Percentiles rank a stretch among this genome's conserved stretches.
phyloP scores from a whole-genome alignment of 768 basidiomycete genomes.

The Tricholoma saponaceum region DNA sequence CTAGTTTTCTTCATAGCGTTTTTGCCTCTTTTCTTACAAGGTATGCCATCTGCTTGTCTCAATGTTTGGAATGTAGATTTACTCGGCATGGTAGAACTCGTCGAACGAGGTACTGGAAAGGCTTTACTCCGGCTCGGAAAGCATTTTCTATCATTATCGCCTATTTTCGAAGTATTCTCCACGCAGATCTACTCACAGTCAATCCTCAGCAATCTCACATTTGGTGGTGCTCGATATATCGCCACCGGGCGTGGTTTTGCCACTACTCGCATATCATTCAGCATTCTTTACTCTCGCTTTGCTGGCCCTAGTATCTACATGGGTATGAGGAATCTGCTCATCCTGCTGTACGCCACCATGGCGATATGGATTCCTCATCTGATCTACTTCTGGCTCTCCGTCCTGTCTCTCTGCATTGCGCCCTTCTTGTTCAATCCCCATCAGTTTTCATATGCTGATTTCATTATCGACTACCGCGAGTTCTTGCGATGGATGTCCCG shows the following conservation, averaged over 20 bases:
- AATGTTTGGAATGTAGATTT: neutral
- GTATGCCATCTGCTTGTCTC: conserved; percentile 37
- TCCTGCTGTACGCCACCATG: conserved; percentile 89
- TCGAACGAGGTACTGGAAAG: conserved; percentile 93
- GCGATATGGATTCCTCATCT: conserved; percentile 91
- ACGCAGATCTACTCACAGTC: conserved; percentile 98
- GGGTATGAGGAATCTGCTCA: conserved; percentile 89
- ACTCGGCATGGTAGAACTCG: conserved; percentile 60
- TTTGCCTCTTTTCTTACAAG: conserved; percentile 94
- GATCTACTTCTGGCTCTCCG: conserved; percentile 99
- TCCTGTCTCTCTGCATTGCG: conserved; percentile 90
- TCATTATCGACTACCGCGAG: conserved; percentile 98
- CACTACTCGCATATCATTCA: conserved; percentile 93
- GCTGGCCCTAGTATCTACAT: conserved; percentile 99
- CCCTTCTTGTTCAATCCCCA: conserved; percentile 99
- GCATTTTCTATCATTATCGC: conserved; percentile 95
- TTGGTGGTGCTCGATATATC: conserved; percentile 98
- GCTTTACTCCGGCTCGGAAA: conserved; percentile 92
- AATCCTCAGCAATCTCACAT: conserved; percentile 93
- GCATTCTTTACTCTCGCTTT: conserved; percentile 96
- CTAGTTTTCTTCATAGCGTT: conserved; percentile 98
- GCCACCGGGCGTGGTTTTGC: conserved; percentile 99
- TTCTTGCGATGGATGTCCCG: conserved; percentile 99
- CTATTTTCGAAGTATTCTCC: conserved; percentile 97
- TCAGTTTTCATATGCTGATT: conserved; percentile 96